These are phyloP conservation scores for Penicillium sp. DNA, from an alignment of 2,329 filamentous ascomycete species.

Conservation along the genomic window DNA sequence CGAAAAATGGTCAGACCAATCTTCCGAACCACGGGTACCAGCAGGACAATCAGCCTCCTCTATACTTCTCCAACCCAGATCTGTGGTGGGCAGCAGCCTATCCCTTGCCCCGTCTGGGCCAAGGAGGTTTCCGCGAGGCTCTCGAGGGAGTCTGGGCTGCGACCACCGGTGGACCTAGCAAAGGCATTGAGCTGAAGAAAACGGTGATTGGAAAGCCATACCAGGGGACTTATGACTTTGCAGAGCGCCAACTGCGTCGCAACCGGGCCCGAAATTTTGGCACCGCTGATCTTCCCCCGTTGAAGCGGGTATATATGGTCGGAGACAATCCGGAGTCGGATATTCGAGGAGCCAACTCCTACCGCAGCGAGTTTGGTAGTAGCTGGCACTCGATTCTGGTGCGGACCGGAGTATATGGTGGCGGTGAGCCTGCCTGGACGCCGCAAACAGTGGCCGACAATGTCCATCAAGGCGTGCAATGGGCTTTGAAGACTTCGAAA, in stretches of 20 bases:
- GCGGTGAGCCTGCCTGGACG: slow-evolving; percentile 52
- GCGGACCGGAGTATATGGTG: slow-evolving; percentile 68
- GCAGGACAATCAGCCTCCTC: slow-evolving; percentile 67
- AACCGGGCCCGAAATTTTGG: slow-evolving; percentile 52
- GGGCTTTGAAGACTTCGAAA: slow-evolving; percentile 58
- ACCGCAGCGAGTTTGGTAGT: slow-evolving; percentile 59
- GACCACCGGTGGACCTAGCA: slow-evolving; percentile 54
- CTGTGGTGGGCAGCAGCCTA: slow-evolving; percentile 83
- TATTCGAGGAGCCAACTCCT: slow-evolving; percentile 79
- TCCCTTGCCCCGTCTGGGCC: slow-evolving; percentile 78
- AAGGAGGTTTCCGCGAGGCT: slow-evolving; percentile 82
- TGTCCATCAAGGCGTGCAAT: slow-evolving; percentile 70
- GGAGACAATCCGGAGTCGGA: slow-evolving; percentile 88
- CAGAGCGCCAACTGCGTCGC: slow-evolving; percentile 63
- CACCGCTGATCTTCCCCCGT: slow-evolving; percentile 36
- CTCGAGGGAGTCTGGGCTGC: slow-evolving; percentile 73
- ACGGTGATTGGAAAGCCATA: slow-evolving; percentile 79
- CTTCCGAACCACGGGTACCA: slow-evolving; percentile 74
- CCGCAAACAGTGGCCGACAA: slow-evolving; percentile 65
- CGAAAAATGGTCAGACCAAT: slow-evolving; percentile 59
- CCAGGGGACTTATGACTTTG: slow-evolving; percentile 71
- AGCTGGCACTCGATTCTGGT: slow-evolving; percentile 74
- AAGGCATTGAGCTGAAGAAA: slow-evolving; percentile 54
- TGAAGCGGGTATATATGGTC: slow-evolving; percentile 84
- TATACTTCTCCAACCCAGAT: slow-evolving; percentile 89